Percentiles rank a stretch among this genome's conserved stretches.
Evolutionary conservation across 2,329 filamentous ascomycete genomes (phyloP).

Genomic region (Sporothrix curviconia): DNA sequence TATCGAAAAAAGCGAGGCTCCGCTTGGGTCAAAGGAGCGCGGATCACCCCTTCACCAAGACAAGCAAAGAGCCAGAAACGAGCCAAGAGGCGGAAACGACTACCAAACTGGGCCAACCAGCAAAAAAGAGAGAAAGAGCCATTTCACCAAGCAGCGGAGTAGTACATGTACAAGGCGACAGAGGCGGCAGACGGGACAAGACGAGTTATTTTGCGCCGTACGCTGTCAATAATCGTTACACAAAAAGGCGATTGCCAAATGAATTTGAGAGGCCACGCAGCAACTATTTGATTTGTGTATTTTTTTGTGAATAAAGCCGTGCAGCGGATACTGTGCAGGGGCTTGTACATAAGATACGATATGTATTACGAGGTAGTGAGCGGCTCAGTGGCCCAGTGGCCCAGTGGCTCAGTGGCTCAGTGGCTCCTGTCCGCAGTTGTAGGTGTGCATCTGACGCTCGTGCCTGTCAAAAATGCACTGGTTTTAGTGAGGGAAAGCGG

Average conservation of each 20-base stretch:
- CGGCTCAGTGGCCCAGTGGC: too few species aligned
- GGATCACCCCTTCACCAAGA: neutral
- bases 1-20: neutral
- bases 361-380: too few species aligned
- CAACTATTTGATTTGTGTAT: too few species aligned
- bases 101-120: too few species aligned
- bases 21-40: conserved; percentile 10
- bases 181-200: neutral
- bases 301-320: too few species aligned
- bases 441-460: neutral
- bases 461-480: neutral
- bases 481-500: too few species aligned
- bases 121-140: neutral
- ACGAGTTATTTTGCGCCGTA: too few species aligned
- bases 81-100: conserved; percentile 1
- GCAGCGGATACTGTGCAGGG: neutral
- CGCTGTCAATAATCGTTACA: too few species aligned
- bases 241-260: too few species aligned
- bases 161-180: neutral
- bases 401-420: too few species aligned
- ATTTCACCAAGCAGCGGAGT: neutral
- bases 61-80: neutral
- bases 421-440: too few species aligned
- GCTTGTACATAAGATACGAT: neutral
- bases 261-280: too few species aligned